A percentile compares a stretch with the other conserved stretches of the same genome.
phyloP scores from a whole-genome alignment of 768 basidiomycete genomes.

The Pulveroboletus sp. region DNA sequence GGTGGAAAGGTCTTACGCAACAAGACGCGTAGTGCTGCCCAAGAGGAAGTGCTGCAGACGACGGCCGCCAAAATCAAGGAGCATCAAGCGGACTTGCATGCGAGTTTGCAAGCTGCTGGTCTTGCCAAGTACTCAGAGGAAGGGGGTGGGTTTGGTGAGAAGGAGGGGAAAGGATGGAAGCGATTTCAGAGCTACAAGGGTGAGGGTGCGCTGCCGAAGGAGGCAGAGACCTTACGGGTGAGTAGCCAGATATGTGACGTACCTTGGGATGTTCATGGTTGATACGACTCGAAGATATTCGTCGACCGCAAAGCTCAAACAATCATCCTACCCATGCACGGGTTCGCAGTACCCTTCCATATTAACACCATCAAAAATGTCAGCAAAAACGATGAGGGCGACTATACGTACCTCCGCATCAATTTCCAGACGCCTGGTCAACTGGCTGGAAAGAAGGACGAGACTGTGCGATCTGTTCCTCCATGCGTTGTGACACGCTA shows the following conservation, averaged over 20 bases:
- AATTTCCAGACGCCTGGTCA: conserved; percentile 99
- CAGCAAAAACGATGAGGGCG: conserved; percentile 95
- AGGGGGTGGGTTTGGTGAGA: conserved; percentile 66
- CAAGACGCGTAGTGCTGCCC: conserved; percentile 83
- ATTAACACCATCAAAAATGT: conserved; percentile 98
- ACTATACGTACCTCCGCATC: conserved; percentile 90
- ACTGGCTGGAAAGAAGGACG: conserved; percentile 96
- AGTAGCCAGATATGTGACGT: conserved; percentile 24
- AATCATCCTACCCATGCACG: conserved; percentile 88
- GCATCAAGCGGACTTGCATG: conserved; percentile 83
- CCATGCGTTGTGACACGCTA: conserved; percentile 1
- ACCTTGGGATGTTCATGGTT: conserved; percentile 2
- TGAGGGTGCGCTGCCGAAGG: conserved; percentile 83
- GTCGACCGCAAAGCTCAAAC: conserved; percentile 90
- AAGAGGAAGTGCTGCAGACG: conserved; percentile 78
- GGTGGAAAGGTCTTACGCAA: conserved; percentile 85
- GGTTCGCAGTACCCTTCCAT: conserved; percentile 95
- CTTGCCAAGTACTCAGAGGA: conserved; percentile 80
- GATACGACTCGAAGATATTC: conserved; percentile 53
- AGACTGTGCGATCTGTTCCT: conserved; percentile 52
- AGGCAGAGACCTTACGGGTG: conserved; percentile 76
- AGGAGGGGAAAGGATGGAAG: conserved; percentile 92
- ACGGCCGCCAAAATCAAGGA: conserved; percentile 75
- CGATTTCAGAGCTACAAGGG: conserved; percentile 96
- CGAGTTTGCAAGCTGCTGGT: conserved; percentile 71